Percentiles rank a stretch among this genome's conserved stretches.
phyloP scores from a whole-genome alignment of 1,284 basidiomycete genomes.

The Takashimella tepidaria region DNA sequence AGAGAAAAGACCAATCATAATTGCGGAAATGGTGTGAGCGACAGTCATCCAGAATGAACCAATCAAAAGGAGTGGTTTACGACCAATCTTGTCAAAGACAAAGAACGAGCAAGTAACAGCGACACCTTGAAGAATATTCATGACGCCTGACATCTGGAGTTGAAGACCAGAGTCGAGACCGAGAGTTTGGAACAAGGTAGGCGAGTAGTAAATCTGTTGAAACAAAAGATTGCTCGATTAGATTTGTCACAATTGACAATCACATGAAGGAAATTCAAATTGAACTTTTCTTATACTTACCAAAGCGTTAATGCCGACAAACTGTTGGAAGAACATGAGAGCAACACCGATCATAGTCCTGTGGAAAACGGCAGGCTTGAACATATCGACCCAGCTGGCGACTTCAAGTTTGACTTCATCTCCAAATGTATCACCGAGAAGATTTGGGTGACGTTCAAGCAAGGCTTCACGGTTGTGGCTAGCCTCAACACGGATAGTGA shows the following conservation, averaged over 20 bases:
- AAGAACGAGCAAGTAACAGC: slow-evolving; percentile 36
- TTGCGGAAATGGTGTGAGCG: slow-evolving; percentile 25
- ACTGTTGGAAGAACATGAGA: slow-evolving; percentile 34
- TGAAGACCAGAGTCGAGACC: slow-evolving; percentile 31
- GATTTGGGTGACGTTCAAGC: slow-evolving; percentile 13
- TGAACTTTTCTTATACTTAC: too few relatives aligned
- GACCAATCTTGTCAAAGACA: slow-evolving; percentile 44
- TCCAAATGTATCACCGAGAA: slow-evolving; percentile 7
- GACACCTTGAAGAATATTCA: slow-evolving; percentile 40
- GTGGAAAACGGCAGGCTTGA: slow-evolving; percentile 17
- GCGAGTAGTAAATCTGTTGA: slow-evolving; percentile 26
- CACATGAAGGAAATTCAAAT: slow-evolving; percentile 12
- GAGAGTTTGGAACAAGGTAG: slow-evolving; percentile 38
- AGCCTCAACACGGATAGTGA: slow-evolving; percentile 39
- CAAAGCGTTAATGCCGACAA: slow-evolving; percentile 25
- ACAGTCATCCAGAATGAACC: slow-evolving; percentile 15
- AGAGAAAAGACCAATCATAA: slow-evolving; percentile 23
- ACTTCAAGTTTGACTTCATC: slow-evolving; percentile 20
- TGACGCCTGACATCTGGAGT: slow-evolving; percentile 37
- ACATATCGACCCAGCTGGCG: slow-evolving; percentile 23
- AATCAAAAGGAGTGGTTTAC: slow-evolving; percentile 35
- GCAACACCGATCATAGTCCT: slow-evolving; percentile 21
- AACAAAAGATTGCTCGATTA: slow-evolving; percentile 7
- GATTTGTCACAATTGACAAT: too few relatives aligned
- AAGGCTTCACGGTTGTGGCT: slow-evolving; percentile 17